phyloP scores from a whole-genome alignment of 495 filamentous ascomycete species.

The Daldinia vernicosa region DNA sequence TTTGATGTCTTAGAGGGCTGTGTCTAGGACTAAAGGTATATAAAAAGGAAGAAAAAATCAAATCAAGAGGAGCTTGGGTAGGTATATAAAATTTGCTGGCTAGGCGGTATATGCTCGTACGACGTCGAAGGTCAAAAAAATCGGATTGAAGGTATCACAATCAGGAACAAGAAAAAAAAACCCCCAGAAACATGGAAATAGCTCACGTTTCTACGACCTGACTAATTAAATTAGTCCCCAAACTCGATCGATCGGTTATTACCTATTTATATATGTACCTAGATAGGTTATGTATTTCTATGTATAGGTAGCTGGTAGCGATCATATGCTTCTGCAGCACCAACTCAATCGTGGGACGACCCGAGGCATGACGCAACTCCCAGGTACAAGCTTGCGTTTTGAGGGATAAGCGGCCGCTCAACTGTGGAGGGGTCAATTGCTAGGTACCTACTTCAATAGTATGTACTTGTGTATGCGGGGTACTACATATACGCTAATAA shows the following conservation, averaged over 20 bases:
- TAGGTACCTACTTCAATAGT: background rate
- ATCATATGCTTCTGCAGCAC: conserved; percentile 18
- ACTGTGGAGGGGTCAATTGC: background rate
- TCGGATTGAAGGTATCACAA: background rate
- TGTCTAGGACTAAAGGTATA: background rate
- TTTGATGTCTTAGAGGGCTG: background rate
- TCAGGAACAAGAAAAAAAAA: background rate
- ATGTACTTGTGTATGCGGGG: conserved; percentile 10
- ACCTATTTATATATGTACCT: background rate
- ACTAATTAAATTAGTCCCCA: background rate
- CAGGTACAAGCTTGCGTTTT: background rate
- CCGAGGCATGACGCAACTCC: conserved; percentile 31
- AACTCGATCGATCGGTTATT: background rate
- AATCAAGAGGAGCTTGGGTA: background rate
- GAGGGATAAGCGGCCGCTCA: background rate
- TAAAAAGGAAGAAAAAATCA: background rate
- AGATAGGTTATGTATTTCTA: too few relatives aligned
- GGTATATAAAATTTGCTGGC: background rate
- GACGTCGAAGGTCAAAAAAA: too few relatives aligned
- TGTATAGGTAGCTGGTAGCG: background rate
- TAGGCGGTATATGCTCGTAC: background rate
- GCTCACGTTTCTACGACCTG: background rate
- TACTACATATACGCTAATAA: too few relatives aligned
- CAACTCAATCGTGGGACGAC: background rate
- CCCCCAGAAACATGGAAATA: background rate